Evolutionary conservation across 805 yeast species (phyloP), one percentile per base, ranked within the genome.

Genomic region (Saturnispora kantuleensis): DNA sequence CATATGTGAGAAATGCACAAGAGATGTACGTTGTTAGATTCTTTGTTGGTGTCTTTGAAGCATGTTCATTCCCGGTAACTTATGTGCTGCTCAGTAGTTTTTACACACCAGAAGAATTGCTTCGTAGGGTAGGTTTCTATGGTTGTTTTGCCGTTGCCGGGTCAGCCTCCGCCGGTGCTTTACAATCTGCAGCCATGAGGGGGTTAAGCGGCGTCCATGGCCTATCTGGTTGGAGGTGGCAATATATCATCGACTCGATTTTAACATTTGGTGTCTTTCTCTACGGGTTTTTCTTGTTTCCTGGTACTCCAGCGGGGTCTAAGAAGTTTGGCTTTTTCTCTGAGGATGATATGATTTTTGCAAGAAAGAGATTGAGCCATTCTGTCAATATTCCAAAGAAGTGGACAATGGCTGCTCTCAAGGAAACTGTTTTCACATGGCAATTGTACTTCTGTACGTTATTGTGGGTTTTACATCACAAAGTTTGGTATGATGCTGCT

Each of bases 141-240:
- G 54, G 53, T 21, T 49, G 53, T 2, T 46, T 48, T 42, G 51
- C 53, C 3, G 46, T 34, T 31, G 57, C 59, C 51, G 86, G 84
- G 15, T 43, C 49, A 11, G 64, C 79, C 46, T 77, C 84, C 12
- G 70, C 82, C 1, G 83, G 84, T 37, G 72, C 77, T 48, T 63
- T 81, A 35, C 81, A 79, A 52, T 75, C 81, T 13, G 74, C 79
- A 10, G 69, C 79, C 28, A 71, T 64, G 46, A 53, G 67, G 17
- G 52, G 60, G 34, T 56, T 81, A 51, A 61, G 68, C 43, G 84
- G 81, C 29, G 63, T 56, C 10, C 55, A 58, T 38, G 85, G 85
- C 0, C 62, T 74, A 10, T 68, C 69, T 8, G 78, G 84, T 10
- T 82, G 87, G 87, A 69, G 79, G 65, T 82, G 87, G 87, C 75